Percentiles rank a stretch among this genome's conserved stretches.
Evolutionary conservation across 106 monocot genomes (phyloP).

Genomic region (Hemerocallis citrina): DNA sequence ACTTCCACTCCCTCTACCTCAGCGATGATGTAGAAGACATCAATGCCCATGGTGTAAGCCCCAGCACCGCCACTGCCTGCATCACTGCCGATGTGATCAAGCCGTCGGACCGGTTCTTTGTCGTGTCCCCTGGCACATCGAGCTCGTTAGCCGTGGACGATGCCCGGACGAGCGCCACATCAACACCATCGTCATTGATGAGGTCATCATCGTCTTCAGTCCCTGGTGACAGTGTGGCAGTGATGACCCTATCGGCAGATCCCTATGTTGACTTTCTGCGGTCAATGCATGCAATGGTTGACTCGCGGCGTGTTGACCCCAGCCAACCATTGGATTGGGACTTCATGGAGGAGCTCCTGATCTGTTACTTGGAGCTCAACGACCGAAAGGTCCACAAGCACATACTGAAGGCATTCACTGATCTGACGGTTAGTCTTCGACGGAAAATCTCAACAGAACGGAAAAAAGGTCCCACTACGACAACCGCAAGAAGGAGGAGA

Average conservation of each 20-base stretch:
- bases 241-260: constrained; percentile 42
- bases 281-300: constrained; percentile 56
- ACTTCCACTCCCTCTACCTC: constrained; percentile 35
- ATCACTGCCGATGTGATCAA: neutral
- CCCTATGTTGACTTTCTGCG: constrained; percentile 47
- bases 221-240: constrained; percentile 19
- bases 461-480: neutral
- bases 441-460: neutral
- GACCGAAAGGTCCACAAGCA: constrained; percentile 52
- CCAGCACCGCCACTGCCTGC: neutral
- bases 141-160: constrained; percentile 12
- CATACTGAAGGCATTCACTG: constrained; percentile 57
- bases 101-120: constrained; percentile 26
- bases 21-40: neutral
- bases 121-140: constrained; percentile 15
- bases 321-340: constrained; percentile 70
- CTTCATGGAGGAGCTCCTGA: constrained; percentile 69
- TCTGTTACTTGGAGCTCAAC: constrained; percentile 68
- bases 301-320: constrained; percentile 17
- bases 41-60: too few species aligned
- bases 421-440: constrained; percentile 33
- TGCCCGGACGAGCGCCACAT: neutral
- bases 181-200: constrained; percentile 2
- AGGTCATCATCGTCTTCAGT: neutral
- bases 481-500: constrained; percentile 1